Evolutionary conservation across 192 early-diverging fungal species (phyloP).

Genomic region (Coemansia sp.): DNA sequence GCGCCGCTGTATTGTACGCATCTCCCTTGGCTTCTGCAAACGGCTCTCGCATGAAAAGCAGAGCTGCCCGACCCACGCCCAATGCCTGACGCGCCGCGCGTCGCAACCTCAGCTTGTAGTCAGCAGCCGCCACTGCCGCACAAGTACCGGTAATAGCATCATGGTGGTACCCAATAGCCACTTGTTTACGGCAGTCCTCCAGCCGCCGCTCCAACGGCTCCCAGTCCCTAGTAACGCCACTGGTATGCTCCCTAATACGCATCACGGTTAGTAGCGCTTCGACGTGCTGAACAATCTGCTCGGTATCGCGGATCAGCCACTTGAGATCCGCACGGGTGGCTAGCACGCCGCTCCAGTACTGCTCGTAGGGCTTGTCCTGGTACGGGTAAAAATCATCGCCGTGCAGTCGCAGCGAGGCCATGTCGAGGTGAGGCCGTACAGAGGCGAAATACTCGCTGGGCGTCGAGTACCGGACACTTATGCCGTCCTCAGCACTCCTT

Average conservation of each 20-base stretch:
- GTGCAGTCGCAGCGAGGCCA: background rate
- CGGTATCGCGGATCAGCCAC: slow-evolving; percentile 35
- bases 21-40: background rate
- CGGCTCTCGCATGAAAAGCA: background rate
- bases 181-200: slow-evolving; percentile 46
- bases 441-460: slow-evolving; percentile 33
- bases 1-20: slow-evolving; percentile 11
- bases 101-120: slow-evolving; percentile 33
- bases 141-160: slow-evolving; percentile 51
- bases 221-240: slow-evolving; percentile 4
- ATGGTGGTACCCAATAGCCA: slow-evolving; percentile 52
- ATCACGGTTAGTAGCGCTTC: slow-evolving; percentile 32
- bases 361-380: slow-evolving; percentile 52
- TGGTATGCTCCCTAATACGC: slow-evolving; percentile 1
- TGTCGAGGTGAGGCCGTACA: background rate
- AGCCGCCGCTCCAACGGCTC: slow-evolving; percentile 18
- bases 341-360: slow-evolving; percentile 51
- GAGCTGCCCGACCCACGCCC: slow-evolving; percentile 6
- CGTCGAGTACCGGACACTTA: slow-evolving; percentile 35
- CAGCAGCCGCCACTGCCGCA: slow-evolving; percentile 14
- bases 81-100: slow-evolving; percentile 19
- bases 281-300: slow-evolving; percentile 44
- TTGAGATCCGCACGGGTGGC: slow-evolving; percentile 39
- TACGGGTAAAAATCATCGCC: slow-evolving; percentile 48
- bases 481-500: slow-evolving; percentile 1